These are phyloP conservation scores for Phlyctochytrium arcticum DNA, from an alignment of 192 early-diverging fungal genomes.

Conservation along the genomic window DNA sequence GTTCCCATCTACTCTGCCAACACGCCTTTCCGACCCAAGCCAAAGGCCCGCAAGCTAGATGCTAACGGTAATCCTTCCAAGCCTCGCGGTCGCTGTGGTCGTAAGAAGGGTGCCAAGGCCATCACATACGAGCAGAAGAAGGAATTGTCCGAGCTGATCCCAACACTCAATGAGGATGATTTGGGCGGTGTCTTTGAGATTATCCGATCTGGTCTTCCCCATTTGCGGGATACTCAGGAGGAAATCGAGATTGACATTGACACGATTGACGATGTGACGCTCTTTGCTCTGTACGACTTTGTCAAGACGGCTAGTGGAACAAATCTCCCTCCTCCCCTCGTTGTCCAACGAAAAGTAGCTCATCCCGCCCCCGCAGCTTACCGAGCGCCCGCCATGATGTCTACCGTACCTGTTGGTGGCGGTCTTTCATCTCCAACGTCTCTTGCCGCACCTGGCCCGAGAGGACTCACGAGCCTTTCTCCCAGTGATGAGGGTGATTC, in stretches of 20 bases:
- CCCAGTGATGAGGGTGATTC: not conserved
- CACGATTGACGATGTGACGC: conserved; percentile 25
- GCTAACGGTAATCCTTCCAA: not conserved
- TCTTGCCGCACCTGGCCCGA: not conserved
- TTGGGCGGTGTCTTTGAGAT: conserved; percentile 27
- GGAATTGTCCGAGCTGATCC: conserved; percentile 26
- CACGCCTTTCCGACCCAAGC: conserved; percentile 7
- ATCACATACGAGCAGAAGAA: conserved; percentile 34
- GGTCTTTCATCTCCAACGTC: too few species aligned
- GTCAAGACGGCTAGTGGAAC: conserved; percentile 1
- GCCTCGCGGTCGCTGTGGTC: not conserved
- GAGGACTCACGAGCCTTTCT: not conserved
- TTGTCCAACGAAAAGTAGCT: too few species aligned
- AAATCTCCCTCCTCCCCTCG: too few species aligned
- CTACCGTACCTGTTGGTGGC: too few species aligned
- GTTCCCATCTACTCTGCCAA: not conserved
- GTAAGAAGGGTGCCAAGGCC: conserved; percentile 3
- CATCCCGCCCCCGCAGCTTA: too few species aligned
- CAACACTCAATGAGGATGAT: conserved; percentile 14
- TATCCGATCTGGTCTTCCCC: conserved; percentile 32
- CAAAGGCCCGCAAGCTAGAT: conserved; percentile 1
- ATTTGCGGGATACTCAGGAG: conserved; percentile 19
- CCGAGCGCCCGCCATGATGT: too few species aligned
- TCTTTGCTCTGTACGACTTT: conserved; percentile 17
- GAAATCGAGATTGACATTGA: conserved; percentile 46